Evolutionary conservation across 306 rosid species (phyloP).

Genomic region (Vigna hirtella): DNA sequence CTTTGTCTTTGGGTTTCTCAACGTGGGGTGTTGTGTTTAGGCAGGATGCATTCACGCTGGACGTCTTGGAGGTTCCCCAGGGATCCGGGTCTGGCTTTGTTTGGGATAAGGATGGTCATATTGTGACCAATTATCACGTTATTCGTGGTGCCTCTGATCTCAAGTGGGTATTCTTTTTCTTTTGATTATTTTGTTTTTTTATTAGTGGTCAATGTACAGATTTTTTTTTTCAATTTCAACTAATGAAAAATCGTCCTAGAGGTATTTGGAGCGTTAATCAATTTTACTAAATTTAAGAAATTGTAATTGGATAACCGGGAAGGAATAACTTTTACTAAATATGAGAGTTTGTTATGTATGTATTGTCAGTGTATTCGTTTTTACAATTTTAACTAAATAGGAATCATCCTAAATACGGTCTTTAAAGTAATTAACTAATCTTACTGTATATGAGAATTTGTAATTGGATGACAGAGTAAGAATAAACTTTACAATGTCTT

Average conservation of each 20-base stretch:
- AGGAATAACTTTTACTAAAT: too few relatives aligned
- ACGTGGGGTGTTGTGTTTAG: conserved; percentile 56
- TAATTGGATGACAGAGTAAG: not conserved
- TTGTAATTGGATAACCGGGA: too few relatives aligned
- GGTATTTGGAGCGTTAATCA: too few relatives aligned
- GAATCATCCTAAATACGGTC: not conserved
- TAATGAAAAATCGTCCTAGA: too few relatives aligned
- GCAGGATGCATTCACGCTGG: conserved; percentile 97
- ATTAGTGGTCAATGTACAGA: too few relatives aligned
- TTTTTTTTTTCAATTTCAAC: too few relatives aligned
- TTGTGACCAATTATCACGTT: conserved; percentile 97
- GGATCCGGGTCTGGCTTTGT: conserved; percentile 98
- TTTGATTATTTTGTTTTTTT: not conserved
- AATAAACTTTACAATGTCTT: not conserved
- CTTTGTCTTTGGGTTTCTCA: conserved; percentile 19
- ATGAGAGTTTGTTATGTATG: too few relatives aligned
- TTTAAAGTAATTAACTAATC: not conserved
- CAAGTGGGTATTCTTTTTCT: conserved; percentile 55
- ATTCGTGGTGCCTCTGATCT: conserved; percentile 99
- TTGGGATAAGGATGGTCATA: conserved; percentile 84
- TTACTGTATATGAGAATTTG: not conserved
- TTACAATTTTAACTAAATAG: not conserved
- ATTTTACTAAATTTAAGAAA: too few relatives aligned
- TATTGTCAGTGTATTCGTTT: not conserved
- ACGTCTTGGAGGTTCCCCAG: conserved; percentile 94